Base-by-base conservation (phyloP, 176 grass and related monocot genomes). In the Chloris gayana region DNA sequence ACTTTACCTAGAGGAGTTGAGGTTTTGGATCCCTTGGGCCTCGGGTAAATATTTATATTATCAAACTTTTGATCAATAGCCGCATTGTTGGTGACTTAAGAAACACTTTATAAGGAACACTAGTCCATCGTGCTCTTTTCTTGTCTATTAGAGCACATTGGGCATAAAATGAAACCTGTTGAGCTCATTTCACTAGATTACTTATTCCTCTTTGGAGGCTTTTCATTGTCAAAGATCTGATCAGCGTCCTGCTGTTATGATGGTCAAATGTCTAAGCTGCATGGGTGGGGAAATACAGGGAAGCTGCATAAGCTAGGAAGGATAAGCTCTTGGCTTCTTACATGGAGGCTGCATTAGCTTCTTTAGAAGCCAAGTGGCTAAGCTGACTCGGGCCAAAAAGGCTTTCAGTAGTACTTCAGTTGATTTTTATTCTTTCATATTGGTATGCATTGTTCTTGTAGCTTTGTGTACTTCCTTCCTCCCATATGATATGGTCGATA, bases 1-100 rank as follows among this genome's bases (percentile, higher is more conserved):
- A 93, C 96, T 74, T 84, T 98, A 85, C 96, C 96, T 50, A 94
- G 79, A 93, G 92, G 96, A 57, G 96, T 98, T 75, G 96, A 98
- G 70, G 96, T 98, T 75, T 91, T 98, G 78, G 96, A 98, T 91
- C 96, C 96, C 72, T 88, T 98, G 69, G 96, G 92, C 63, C 88
- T 98, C 37, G 96, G 95, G 95, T 98, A 98, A 94, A 31, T 79
- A 86, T 79, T 81, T 77, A 35, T 21, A 65, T 53, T 24, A 37
- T 68, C 35, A 38, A 70, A 80, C 18, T 76, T 66, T 67, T 77
- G 6, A 53, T 58, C 66, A 72, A 25, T 77, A 67, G 39, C 62
- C 5, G 1, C 22, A 21, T 4, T 64, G 8, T 70, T 64, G 54
- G 29, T 58, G 8, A 76, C 46, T 56, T 76, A 31, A 64, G 42